Percentiles rank a stretch among this genome's conserved stretches.
These are phyloP conservation scores for Collybiopsis luxurians DNA, from an alignment of 768 basidiomycete genomes.

Conservation along the genomic window DNA sequence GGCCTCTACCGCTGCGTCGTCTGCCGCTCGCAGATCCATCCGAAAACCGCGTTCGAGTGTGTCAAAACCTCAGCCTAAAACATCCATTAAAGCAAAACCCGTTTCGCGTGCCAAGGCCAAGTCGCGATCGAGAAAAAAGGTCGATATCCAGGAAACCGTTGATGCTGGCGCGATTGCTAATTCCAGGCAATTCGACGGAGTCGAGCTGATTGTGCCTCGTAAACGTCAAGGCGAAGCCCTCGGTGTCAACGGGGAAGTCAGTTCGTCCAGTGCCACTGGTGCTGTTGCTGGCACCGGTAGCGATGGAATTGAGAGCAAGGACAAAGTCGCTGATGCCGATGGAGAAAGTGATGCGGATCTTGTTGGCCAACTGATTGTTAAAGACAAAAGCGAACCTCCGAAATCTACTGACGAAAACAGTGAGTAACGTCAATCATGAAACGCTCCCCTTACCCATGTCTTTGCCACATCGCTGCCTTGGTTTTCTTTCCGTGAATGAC, in stretches of 20 bases:
- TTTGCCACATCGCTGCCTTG: background rate
- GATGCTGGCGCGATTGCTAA: background rate
- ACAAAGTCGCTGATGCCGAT: background rate
- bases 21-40: background rate
- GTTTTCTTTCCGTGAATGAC: background rate
- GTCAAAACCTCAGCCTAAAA: background rate
- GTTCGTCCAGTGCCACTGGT: background rate
- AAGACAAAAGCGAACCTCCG: background rate
- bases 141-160: no score
- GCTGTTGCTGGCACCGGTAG: background rate
- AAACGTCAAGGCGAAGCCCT: background rate
- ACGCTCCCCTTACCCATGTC: no score
- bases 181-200: background rate
- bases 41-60: constrained; percentile 1
- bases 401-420: background rate
- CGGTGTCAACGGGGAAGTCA: background rate
- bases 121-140: background rate
- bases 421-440: background rate
- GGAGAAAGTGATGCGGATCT: background rate
- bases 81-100: background rate
- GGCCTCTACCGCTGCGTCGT: no score
- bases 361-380: background rate
- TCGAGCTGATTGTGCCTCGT: background rate
- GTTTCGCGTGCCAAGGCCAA: background rate
- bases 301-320: background rate